These are phyloP conservation scores for Diplogelasinospora grovesii DNA, from an alignment of 495 filamentous ascomycete genomes.

Conservation along the genomic window DNA sequence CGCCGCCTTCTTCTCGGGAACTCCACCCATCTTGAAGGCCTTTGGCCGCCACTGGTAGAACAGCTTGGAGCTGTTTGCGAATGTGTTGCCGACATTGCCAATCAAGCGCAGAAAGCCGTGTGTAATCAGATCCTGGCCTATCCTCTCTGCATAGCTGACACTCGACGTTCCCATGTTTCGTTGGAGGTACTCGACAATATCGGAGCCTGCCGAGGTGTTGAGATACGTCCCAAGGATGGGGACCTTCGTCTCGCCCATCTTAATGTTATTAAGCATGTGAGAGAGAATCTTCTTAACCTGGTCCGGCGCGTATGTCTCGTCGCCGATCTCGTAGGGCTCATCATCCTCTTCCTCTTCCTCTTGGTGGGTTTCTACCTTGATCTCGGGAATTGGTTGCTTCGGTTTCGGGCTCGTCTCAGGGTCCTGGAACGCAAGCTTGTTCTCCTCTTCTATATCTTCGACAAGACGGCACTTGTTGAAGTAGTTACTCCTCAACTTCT, in stretches of 20 bases:
- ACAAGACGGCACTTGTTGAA: conserved; percentile 97
- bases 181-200: conserved; percentile 93
- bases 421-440: conserved; percentile 93
- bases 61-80: conserved; percentile 95
- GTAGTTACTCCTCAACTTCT: conserved; percentile 90
- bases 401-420: conserved; percentile 51
- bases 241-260: conserved; percentile 83
- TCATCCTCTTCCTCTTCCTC: conserved; percentile 51
- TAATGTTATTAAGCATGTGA: conserved; percentile 83
- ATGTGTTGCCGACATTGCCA: conserved; percentile 89
- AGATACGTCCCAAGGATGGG: conserved; percentile 91
- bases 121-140: conserved; percentile 86
- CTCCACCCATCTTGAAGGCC: conserved; percentile 77
- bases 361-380: conserved; percentile 47
- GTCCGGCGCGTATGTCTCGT: conserved; percentile 73
- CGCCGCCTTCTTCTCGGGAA: conserved; percentile 78
- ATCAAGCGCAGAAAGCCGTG: conserved; percentile 85
- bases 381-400: conserved; percentile 46
- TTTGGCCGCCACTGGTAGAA: conserved; percentile 95
- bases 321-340: conserved; percentile 84
- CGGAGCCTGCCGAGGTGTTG: conserved; percentile 82
- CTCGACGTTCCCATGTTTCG: conserved; percentile 75
- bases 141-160: conserved; percentile 81
- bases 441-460: conserved; percentile 96
- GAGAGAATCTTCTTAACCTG: conserved; percentile 82